These are phyloP conservation scores for Solanum aculeatissimum DNA, from an alignment of 305 asterid species.

Conservation along the genomic window DNA sequence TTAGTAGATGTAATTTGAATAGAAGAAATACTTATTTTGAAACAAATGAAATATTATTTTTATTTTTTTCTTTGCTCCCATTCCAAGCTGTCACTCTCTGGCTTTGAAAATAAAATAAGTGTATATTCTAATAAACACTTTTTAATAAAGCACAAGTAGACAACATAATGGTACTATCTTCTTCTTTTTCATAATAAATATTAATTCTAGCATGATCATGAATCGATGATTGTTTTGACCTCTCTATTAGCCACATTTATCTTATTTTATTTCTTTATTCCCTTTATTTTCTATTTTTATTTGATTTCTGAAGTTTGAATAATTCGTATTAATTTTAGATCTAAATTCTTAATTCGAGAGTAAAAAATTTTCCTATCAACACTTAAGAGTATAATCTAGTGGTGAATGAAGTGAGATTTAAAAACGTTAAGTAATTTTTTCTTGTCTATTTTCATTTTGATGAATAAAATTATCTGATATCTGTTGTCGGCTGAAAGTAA, in stretches of 20 bases:
- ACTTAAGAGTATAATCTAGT: neutral
- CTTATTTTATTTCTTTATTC: neutral
- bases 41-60: no score
- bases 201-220: slow-evolving; percentile 29
- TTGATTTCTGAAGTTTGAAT: neutral
- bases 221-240: slow-evolving; percentile 63
- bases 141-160: slow-evolving; percentile 36
- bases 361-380: neutral
- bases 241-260: slow-evolving; percentile 19
- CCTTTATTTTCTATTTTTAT: neutral
- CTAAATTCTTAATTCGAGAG: neutral
- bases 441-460: neutral
- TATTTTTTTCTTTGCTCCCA: neutral
- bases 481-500: neutral
- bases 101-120: slow-evolving; percentile 4
- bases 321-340: neutral
- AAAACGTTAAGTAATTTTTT: neutral
- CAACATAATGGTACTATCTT: slow-evolving; percentile 14
- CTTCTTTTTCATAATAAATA: slow-evolving; percentile 14
- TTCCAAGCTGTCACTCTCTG: slow-evolving; percentile 13
- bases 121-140: neutral
- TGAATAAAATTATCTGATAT: neutral
- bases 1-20: neutral
- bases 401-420: neutral
- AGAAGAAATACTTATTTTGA: no score